Evolutionary conservation across 192 early-diverging fungal species (phyloP), one percentile per base, ranked within the genome.

Genomic region (Backusella parvicylindrica): DNA sequence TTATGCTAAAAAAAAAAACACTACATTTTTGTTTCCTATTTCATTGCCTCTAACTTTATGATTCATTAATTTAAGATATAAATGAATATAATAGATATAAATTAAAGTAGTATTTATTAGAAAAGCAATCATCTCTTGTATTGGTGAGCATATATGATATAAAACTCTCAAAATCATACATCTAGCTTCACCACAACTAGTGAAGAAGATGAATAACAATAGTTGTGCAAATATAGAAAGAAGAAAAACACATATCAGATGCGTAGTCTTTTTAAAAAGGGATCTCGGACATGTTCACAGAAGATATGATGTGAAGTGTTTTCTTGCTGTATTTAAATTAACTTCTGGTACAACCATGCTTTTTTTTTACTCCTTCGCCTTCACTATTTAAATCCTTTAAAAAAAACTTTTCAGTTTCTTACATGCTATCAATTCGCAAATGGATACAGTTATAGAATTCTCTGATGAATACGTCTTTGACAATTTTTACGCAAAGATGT

Each of bases 381-480:
- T 28, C 21, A 60, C n/a, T 28, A 28, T 60, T 60, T 60, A 28
- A 23, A 60, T 12, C 28, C 8, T 60, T 60, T 12, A 28, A 60
- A 60, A 60, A 60, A 28, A 7, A 9, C 3, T 60, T 26, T 28
- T 12, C 2, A 28, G 2, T 6, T 28, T 60, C 11, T 23, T 60
- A 28, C 28, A 60, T 60, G 11, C 21, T 60, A 60, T 28, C 23
- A 9, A 13, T 60, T 23, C 1, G 3, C 53, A 60, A 26, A 94
- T 94, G 92, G 92, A 94, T 73, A 74, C 85, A 40, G 81, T 90
- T 53, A 84, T 94, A 73, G 83, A 88, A 12, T 75, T 81, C 18
- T 75, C 88, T 43, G 92, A 94, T 83, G 81, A 87, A 9, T 89
- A 86, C 73, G 79, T 91, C 76, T 83, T 91, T 68, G 87, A 94